Evolutionary conservation across 1,284 basidiomycete species (phyloP), one percentile per base, ranked within the genome.

Genomic region (Hymenochaete sp.): DNA sequence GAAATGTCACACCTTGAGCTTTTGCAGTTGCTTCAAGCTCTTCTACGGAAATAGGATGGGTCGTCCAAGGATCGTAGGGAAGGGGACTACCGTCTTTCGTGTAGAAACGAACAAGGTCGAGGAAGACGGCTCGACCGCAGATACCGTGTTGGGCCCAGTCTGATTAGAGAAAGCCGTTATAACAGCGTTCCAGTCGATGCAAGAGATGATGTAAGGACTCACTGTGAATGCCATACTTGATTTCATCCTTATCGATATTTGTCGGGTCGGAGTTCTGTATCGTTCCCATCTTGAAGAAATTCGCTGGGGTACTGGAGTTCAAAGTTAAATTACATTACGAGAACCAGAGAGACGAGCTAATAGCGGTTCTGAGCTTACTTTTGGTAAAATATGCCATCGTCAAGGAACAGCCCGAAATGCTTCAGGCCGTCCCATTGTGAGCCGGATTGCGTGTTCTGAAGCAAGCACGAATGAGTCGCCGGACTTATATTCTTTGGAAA

Each of bases 101-200:
- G 48, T 70, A 70, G 59, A 71, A 74, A 11, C 64, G 59, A 37
- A 82, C 76, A 10, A 84, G 61, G 58, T 85, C 82, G 25, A 85
- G 66, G 13, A 85, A 59, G 29, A 85, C 77, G 14, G 78, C 82
- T 3, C 82, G 71, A 0, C 82, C 80, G 44, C 77, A 79, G 44
- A 84, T 85, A 1, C 82, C 82, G 53, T 85, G 82, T 24, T 75
- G 68, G 0, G 82, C 79, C 77, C 79, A 82, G 56, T 82, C 80
- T 82, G 45, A 47, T 39, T 51, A 45, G 47, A 25, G 14, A 13
- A 11, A 28, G n/a, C n/a, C n/a, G n/a, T n/a, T n/a, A 14, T 24
- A n/a, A 13, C 7, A 16, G 1, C n/a, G 24, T 16, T 24, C 14
- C 4, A 35, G 32, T 21, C 32, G 37, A 44, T 1, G 9, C 32